These are phyloP conservation scores for Circinella umbellata DNA, from an alignment of 371 early-diverging fungal species.

Conservation along the genomic window DNA sequence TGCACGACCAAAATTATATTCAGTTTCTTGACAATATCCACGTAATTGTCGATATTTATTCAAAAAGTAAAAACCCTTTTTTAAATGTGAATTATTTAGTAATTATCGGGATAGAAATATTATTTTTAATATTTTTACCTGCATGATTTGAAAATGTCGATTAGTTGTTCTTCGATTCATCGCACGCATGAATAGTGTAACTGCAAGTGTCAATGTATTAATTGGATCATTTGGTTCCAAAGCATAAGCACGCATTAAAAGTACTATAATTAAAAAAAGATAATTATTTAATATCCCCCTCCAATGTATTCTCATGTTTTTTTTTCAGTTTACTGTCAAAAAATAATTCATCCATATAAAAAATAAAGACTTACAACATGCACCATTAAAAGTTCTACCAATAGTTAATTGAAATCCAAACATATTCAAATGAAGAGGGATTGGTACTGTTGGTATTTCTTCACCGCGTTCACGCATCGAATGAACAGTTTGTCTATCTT, in stretches of 20 bases:
- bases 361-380: constrained; percentile 55
- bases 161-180: constrained; percentile 74
- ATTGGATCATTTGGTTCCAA: constrained; percentile 68
- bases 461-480: not conserved
- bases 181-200: constrained; percentile 66
- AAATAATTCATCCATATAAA: no score
- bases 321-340: no score
- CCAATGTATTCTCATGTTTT: no score
- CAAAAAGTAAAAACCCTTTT: constrained; percentile 47
- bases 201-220: constrained; percentile 64
- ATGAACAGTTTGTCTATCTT: not conserved
- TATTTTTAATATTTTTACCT: constrained; percentile 33
- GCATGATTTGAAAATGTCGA: constrained; percentile 70
- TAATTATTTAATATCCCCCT: no score
- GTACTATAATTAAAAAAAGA: constrained; percentile 45
- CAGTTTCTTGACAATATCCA: constrained; percentile 69
- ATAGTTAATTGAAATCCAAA: constrained; percentile 67
- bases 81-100: not conserved
- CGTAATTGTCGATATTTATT: constrained; percentile 66
- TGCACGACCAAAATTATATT: constrained; percentile 85
- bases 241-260: constrained; percentile 64
- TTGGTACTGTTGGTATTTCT: constrained; percentile 9
- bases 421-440: constrained; percentile 46
- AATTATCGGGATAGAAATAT: not conserved
- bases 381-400: constrained; percentile 58